These are phyloP conservation scores for Otatea glauca DNA, from an alignment of 176 grass and related monocot genomes.

Conservation along the genomic window DNA sequence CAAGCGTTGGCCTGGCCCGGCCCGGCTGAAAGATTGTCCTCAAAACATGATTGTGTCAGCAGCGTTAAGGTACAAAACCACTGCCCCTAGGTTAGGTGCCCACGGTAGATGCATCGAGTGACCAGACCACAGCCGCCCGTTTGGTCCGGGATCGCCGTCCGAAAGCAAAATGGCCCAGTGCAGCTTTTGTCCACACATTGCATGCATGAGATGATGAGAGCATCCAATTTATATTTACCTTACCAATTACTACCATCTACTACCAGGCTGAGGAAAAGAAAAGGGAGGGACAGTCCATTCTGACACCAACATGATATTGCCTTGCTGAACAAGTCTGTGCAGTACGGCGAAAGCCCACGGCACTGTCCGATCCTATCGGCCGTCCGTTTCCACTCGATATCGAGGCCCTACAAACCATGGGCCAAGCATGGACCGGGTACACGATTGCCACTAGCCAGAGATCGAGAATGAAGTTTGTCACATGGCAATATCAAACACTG, in stretches of 20 bases:
- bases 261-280: background rate
- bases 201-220: background rate
- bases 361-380: constrained; percentile 22
- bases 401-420: constrained; percentile 32
- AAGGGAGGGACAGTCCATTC: background rate
- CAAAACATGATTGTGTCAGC: background rate
- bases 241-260: too few species aligned
- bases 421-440: constrained; percentile 20
- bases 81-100: background rate
- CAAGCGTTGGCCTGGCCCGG: background rate
- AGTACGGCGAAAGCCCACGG: constrained; percentile 16
- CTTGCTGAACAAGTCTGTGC: constrained; percentile 45
- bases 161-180: constrained; percentile 11
- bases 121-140: constrained; percentile 1
- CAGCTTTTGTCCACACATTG: constrained; percentile 35
- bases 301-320: constrained; percentile 40
- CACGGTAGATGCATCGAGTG: constrained; percentile 15
- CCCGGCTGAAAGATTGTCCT: background rate
- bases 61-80: background rate
- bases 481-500: background rate
- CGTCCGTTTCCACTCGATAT: constrained; percentile 26
- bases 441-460: background rate
- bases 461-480: background rate
- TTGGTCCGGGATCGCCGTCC: constrained; percentile 5
- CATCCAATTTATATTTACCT: background rate